Base-by-base conservation (phyloP, 352 stramenopile genomes). In the Phytophthora pistaciae region DNA sequence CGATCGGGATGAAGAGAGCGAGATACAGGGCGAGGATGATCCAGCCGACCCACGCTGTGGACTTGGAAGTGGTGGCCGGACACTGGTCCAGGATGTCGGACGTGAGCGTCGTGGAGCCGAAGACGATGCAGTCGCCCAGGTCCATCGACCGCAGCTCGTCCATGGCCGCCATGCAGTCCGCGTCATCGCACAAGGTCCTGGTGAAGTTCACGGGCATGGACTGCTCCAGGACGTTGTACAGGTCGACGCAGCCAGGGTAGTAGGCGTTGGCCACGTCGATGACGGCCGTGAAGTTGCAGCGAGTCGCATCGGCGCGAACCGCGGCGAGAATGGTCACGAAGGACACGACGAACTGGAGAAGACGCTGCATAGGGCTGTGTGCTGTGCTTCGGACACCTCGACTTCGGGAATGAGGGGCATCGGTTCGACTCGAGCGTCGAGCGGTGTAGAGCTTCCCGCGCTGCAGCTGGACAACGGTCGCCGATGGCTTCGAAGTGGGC, bases 121-220 rank as follows among this genome's bases (percentile, higher is more conserved):
- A 78, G 10, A 78, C 56, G 60, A 78, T 66, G 70, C 70, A 78
- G 66, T 78, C 70, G 40, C 70, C 70, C 42, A 74, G n/a, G 42
- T 68, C 53, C 38, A 78, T 72, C 0, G 33, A 53, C 14, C 64
- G 69, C 4, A 76, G 33, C 25, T 68, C 50, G 50, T 63, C 62
- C 18, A 76, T 72, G 52, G 70, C 71, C 42, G 36, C 33, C 29
- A 66, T 56, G 36, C 71, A 75, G 66, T 74, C 70, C 20, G 48
- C 46, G 56, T 68, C 50, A 54, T 56, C 57, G 36, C 66, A 78
- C 21, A 75, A 59, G 14, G 14, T 44, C 36, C 60, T 67, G 25
- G 66, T 78, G 66, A 59, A 72, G 50, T 66, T 78, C 61, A 75
- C 71, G 1, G 71, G 60, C 55, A 74, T 42, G 21, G 71, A 78